Percentiles rank a stretch among this genome's conserved stretches.
Evolutionary conservation across 768 basidiomycete species (phyloP).

Genomic region (Amanita brunnescens): DNA sequence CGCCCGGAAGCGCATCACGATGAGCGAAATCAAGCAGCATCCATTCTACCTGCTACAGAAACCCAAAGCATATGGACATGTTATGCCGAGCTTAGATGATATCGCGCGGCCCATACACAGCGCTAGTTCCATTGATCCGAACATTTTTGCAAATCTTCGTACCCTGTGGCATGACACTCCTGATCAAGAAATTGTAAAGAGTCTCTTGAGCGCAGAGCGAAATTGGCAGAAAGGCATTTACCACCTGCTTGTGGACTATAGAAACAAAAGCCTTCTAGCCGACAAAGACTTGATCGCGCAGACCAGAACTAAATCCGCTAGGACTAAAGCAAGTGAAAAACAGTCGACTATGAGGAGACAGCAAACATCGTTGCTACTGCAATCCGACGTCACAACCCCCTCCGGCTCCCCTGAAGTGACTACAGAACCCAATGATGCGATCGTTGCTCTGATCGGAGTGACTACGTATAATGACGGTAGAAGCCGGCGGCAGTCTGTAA

Average conservation of each 20-base stretch:
- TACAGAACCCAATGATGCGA: not conserved
- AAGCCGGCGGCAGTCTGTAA: not conserved
- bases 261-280: constrained; percentile 64
- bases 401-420: not conserved
- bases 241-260: constrained; percentile 79
- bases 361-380: not conserved
- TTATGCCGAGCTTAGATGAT: constrained; percentile 52
- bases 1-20: constrained; percentile 67
- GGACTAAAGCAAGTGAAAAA: not conserved
- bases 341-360: not conserved
- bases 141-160: constrained; percentile 83
- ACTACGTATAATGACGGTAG: not conserved
- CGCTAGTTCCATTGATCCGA: constrained; percentile 67
- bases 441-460: not conserved
- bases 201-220: constrained; percentile 53
- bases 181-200: constrained; percentile 65
- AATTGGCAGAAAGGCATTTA: constrained; percentile 98
- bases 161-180: constrained; percentile 85
- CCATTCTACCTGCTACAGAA: constrained; percentile 63
- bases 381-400: not conserved
- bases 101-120: constrained; percentile 62
- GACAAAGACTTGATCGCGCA: not conserved
- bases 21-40: constrained; percentile 71
- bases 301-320: not conserved
- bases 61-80: constrained; percentile 32